phyloP scores from a whole-genome alignment of 2,329 filamentous ascomycete species.

The Penicillium sp. region DNA sequence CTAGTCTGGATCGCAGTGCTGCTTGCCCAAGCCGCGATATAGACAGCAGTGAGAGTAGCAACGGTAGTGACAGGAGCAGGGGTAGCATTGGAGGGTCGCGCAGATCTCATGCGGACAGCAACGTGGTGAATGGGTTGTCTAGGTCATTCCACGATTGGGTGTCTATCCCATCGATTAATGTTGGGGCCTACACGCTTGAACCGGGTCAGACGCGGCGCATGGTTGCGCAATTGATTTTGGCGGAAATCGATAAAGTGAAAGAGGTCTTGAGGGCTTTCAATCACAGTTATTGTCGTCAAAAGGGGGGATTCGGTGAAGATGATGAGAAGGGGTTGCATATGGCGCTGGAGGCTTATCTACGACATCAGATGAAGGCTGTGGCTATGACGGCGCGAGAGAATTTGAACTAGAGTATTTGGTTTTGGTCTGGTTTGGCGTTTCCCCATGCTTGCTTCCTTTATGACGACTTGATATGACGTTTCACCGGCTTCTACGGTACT shows the following conservation, averaged over 20 bases:
- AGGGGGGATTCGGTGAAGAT: neutral
- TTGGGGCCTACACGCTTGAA: constrained; percentile 3
- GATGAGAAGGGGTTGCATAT: constrained; percentile 4
- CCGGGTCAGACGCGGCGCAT: constrained; percentile 1
- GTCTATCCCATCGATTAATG: constrained; percentile 3
- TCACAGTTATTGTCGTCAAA: constrained; percentile 4
- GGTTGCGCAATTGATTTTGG: neutral
- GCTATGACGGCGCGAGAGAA: neutral
- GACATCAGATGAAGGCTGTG: constrained; percentile 4
- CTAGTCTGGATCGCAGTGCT: constrained; percentile 3
- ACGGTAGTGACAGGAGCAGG: neutral
- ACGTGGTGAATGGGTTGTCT: neutral
- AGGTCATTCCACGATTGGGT: constrained; percentile 4
- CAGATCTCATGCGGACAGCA: neutral
- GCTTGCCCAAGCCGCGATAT: neutral
- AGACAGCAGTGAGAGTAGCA: constrained; percentile 1
- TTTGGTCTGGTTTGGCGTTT: neutral
- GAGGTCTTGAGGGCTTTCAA: neutral
- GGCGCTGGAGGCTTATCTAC: constrained; percentile 2
- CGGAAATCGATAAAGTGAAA: neutral
- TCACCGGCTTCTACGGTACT: neutral
- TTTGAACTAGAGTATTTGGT: neutral
- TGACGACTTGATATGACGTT: neutral
- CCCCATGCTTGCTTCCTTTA: neutral
- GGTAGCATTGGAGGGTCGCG: neutral